phyloP scores from a whole-genome alignment of 441 rosid genomes.

The Mallotus repandus region DNA sequence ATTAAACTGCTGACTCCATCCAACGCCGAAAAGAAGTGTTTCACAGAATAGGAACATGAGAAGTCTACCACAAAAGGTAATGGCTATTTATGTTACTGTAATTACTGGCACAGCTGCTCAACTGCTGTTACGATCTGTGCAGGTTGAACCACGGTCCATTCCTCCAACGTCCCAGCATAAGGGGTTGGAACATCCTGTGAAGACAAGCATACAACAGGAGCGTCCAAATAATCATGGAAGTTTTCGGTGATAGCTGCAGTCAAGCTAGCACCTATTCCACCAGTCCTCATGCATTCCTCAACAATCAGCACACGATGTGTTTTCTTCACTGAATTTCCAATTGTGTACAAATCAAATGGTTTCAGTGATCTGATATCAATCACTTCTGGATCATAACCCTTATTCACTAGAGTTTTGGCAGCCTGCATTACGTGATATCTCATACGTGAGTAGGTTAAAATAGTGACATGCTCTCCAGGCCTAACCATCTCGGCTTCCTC shows the following conservation, averaged over 20 bases:
- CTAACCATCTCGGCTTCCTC: conserved; percentile 98
- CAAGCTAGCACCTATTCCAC: conserved; percentile 93
- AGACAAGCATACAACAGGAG: conserved; percentile 82
- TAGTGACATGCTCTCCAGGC: conserved; percentile 88
- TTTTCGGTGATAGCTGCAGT: conserved; percentile 84
- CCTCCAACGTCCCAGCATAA: conserved; percentile 86
- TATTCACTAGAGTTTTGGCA: conserved; percentile 84
- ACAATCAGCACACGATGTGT: conserved; percentile 90
- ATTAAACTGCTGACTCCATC: conserved; percentile 10
- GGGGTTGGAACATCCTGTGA: conserved; percentile 97
- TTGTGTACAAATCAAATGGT: conserved; percentile 85
- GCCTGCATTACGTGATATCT: conserved; percentile 98
- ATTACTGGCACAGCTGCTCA: conserved; percentile 81
- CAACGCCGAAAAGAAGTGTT: neutral
- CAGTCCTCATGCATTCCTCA: conserved; percentile 97
- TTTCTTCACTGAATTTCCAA: conserved; percentile 92
- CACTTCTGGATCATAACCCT: conserved; percentile 90
- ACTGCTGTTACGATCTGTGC: conserved; percentile 91
- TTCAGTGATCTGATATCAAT: conserved; percentile 86
- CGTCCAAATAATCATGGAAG: conserved; percentile 83
- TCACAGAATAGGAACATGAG: neutral
- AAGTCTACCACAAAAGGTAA: conserved; percentile 6
- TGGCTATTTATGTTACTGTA: conserved; percentile 3
- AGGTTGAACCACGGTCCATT: conserved; percentile 93
- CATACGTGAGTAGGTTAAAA: conserved; percentile 83